Evolutionary conservation across 2,329 filamentous ascomycete species (phyloP), one percentile per base, ranked within the genome.

Genomic region (Furcasterigmium sp.): DNA sequence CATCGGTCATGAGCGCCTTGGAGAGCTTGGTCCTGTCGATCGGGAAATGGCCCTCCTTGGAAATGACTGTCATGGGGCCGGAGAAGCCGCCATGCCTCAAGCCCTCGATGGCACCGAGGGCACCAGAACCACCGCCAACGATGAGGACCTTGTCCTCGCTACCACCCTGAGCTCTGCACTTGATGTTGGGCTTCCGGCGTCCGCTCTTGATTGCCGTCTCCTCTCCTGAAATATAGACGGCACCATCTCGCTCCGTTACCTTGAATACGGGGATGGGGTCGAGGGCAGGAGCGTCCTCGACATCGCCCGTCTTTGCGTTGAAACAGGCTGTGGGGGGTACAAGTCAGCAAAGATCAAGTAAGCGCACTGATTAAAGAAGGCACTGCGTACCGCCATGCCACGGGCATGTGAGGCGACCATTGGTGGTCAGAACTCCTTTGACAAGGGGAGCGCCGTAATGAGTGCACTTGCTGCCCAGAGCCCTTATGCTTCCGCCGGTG

Each of bases 1-100:
- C 64, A 59, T 98, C 91, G 7, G 87, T 80, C 49, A 96, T 77
- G 11, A 98, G 74, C 1, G 91, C 89, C 67, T 98, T 98, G 58
- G 91, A 96, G 34, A 98, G 76, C 72, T 97, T 97, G 10, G 93
- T 89, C 17, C 93, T 82, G 68, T 98, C 93, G 55, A 97, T 91
- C 25, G 91, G 91, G 26, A 85, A 76, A 60, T 93, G 85, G 18
- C 87, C 85, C 64, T 98, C 93, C 51, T 79, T 83, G 11, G 87
- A 84, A 55, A 98, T 82, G 56, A 95, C 72, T 1, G 90, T 94
- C 53, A 98, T 82, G 43, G 78, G 70, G 13, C 90, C 91, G 5
- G 74, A 75, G 70, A 84, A 97, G 23, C 91, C 90, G 49, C 84
- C 81, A 50, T 86, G 85, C 35, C 91, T 84, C 14, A 98, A 78